Evolutionary conservation across 140 eudicot species (phyloP).

Genomic region (Bidens hawaiensis): DNA sequence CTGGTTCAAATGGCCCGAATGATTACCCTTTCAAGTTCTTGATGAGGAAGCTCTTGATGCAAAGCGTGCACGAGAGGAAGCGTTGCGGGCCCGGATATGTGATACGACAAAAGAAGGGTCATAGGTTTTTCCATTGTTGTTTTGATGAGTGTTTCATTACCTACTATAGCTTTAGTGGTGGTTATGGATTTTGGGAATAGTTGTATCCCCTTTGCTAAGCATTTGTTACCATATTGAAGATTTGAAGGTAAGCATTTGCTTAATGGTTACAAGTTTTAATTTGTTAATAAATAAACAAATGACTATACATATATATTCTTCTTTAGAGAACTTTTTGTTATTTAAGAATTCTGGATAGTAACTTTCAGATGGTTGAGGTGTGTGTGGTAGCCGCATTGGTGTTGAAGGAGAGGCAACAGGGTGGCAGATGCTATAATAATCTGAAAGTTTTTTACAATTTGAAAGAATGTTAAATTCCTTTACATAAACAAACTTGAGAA

Average conservation of each 20-base stretch:
- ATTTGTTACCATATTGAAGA: neutral
- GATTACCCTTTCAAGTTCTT: slow-evolving; percentile 79
- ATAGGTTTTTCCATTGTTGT: slow-evolving; percentile 11
- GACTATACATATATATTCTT: neutral
- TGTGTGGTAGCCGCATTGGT: no score
- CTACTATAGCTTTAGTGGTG: neutral
- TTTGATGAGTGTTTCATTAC: neutral
- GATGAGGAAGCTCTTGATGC: slow-evolving; percentile 88
- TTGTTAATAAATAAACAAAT: neutral
- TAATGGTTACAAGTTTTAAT: neutral
- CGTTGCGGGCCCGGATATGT: slow-evolving; percentile 46
- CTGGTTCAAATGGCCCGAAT: slow-evolving; percentile 73
- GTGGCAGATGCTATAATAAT: no score
- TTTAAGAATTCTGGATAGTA: no score
- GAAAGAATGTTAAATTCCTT: no score
- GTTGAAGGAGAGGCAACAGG: no score
- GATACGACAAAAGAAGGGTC: slow-evolving; percentile 55
- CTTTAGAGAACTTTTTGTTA: no score
- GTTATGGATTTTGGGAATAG: neutral
- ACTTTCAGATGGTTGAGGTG: no score
- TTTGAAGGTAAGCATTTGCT: neutral
- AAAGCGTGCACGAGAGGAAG: slow-evolving; percentile 65
- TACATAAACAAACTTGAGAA: no score
- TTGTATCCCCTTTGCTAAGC: neutral
- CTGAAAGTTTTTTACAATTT: no score